Conservation (phyloP, 2,329 filamentous ascomycete species). For the Hymenoscyphus scutula region DNA sequence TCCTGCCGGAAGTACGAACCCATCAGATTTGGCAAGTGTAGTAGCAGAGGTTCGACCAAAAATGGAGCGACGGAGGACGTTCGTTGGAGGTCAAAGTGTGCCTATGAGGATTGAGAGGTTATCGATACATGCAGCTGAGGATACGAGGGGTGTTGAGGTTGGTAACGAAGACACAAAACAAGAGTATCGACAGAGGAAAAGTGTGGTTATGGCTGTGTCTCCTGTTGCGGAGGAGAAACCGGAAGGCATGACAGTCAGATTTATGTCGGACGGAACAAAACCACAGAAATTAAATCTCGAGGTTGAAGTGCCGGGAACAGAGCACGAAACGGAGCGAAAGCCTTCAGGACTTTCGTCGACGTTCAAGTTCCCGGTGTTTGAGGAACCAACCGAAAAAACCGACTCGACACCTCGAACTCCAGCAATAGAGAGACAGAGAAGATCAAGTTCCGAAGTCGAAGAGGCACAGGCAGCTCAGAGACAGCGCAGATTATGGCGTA, state of each 20-base stretch:
- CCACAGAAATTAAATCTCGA: background rate
- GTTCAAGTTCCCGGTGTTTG: background rate
- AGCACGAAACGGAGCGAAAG: background rate
- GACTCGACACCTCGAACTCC: background rate
- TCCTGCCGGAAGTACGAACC: background rate
- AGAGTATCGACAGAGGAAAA: background rate
- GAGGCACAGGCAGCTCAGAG: background rate
- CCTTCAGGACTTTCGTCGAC: background rate
- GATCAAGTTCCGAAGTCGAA: background rate
- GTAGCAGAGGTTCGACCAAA: slow-evolving; percentile 3
- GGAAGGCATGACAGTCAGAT: background rate
- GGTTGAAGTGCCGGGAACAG: background rate
- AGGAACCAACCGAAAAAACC: background rate
- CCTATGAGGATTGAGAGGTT: background rate
- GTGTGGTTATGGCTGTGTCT: background rate
- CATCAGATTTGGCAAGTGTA: background rate
- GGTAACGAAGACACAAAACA: background rate
- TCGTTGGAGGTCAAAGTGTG: slow-evolving; percentile 10
- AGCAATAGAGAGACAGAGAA: background rate
- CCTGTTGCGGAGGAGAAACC: background rate
- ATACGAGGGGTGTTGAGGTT: background rate
- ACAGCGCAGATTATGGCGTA: background rate
- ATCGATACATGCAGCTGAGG: background rate
- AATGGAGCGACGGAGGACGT: slow-evolving; percentile 21
- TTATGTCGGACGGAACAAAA: background rate